phyloP scores from a whole-genome alignment of 192 early-diverging fungal genomes.

The Podila horticola region DNA sequence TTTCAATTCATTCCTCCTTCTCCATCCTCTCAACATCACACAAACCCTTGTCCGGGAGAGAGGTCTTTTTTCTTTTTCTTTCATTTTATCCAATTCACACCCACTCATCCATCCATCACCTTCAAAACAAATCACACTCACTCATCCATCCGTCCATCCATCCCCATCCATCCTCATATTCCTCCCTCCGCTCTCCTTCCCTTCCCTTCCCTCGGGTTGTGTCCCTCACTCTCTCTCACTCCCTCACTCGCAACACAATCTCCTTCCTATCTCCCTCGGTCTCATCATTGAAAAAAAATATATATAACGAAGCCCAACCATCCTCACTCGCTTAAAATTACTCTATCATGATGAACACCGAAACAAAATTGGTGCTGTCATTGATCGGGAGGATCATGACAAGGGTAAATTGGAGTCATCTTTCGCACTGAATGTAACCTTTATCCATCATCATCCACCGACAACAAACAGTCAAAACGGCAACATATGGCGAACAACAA shows the following conservation, averaged over 20 bases:
- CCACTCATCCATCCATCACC: too few species aligned
- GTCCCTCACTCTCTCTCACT: neutral
- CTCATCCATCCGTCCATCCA: neutral
- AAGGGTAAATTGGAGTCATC: slow-evolving; percentile 16
- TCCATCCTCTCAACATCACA: too few species aligned
- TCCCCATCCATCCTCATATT: neutral
- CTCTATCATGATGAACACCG: slow-evolving; percentile 31
- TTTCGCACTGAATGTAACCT: neutral
- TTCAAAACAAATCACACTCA: too few species aligned
- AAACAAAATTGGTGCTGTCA: slow-evolving; percentile 42
- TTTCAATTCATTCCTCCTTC: too few species aligned
- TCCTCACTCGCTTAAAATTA: neutral
- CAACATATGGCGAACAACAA: too few species aligned
- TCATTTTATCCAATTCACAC: too few species aligned
- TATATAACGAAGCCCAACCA: too few species aligned
- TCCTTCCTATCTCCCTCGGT: neutral
- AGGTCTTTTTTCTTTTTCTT: too few species aligned
- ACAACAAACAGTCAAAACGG: neutral
- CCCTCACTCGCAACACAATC: neutral
- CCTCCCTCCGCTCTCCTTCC: neutral
- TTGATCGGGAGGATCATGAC: slow-evolving; percentile 45
- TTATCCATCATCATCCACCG: neutral
- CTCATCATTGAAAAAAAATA: too few species aligned
- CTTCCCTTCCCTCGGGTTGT: neutral
- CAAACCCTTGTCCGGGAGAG: too few species aligned